Conservation (phyloP, 177 flowering plant species). For the Vitis hybrid region DNA sequence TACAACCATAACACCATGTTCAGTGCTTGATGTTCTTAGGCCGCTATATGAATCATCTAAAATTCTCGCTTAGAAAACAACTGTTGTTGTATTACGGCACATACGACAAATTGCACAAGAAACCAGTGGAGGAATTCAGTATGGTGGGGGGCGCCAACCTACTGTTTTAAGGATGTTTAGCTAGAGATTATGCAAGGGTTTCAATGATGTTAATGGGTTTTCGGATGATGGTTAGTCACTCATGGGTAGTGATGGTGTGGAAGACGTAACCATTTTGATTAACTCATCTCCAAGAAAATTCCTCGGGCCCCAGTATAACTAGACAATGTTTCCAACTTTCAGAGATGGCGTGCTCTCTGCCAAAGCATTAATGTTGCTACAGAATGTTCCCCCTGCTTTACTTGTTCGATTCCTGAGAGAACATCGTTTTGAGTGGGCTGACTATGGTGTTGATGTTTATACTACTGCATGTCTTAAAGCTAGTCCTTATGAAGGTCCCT, state of each 20-base stretch:
- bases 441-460: constrained; percentile 66
- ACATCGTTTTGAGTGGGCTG: constrained; percentile 91
- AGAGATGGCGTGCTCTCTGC: constrained; percentile 81
- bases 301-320: constrained; percentile 42
- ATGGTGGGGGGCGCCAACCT: constrained; percentile 79
- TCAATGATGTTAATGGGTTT: constrained; percentile 91
- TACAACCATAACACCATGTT: constrained; percentile 76
- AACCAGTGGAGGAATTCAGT: constrained; percentile 62
- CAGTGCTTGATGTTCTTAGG: constrained; percentile 79
- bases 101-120: constrained; percentile 87
- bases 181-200: constrained; percentile 82
- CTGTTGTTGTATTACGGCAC: constrained; percentile 73
- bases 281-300: constrained; percentile 64
- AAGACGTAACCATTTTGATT: constrained; percentile 70
- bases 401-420: constrained; percentile 77
- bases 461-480: constrained; percentile 63
- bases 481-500: constrained; percentile 55
- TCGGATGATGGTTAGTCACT: constrained; percentile 85
- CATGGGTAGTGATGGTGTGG: constrained; percentile 69
- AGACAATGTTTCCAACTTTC: constrained; percentile 42
- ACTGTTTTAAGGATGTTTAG: constrained; percentile 78
- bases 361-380: constrained; percentile 82
- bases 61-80: constrained; percentile 77
- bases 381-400: constrained; percentile 85
- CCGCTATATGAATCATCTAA: constrained; percentile 79